phyloP scores from a whole-genome alignment of 108 stramenopile species.

The Seminavis robusta region DNA sequence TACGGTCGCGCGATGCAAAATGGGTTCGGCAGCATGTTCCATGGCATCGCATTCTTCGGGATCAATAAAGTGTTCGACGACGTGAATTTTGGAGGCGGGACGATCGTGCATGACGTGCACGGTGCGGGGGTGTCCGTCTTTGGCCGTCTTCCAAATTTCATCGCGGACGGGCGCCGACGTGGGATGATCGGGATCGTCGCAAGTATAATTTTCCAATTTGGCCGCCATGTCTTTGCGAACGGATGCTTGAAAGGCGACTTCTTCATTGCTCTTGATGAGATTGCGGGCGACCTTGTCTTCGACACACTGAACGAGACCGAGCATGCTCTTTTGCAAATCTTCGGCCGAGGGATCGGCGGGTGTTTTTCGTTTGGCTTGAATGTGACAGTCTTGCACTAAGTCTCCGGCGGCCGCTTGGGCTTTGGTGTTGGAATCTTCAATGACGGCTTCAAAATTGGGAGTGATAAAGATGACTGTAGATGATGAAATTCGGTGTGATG shows the following conservation, averaged over 20 bases:
- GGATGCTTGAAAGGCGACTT: slow-evolving; percentile 51
- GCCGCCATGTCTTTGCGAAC: slow-evolving; percentile 39
- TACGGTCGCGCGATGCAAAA: slow-evolving; percentile 72
- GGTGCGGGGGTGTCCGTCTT: slow-evolving; percentile 15
- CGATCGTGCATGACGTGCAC: slow-evolving; percentile 57
- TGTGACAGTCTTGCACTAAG: slow-evolving; percentile 45
- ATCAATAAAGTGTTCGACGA: slow-evolving; percentile 71
- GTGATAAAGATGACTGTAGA: slow-evolving; percentile 14
- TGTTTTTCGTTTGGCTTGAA: slow-evolving; percentile 13
- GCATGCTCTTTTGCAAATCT: slow-evolving; percentile 9
- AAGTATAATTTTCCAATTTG: slow-evolving; percentile 75
- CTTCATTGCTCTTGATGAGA: slow-evolving; percentile 37
- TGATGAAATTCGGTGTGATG: neutral
- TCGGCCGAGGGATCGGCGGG: neutral
- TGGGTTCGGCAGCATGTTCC: slow-evolving; percentile 45
- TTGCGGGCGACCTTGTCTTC: slow-evolving; percentile 16
- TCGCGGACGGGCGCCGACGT: slow-evolving; percentile 38
- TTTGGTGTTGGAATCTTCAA: slow-evolving; percentile 55
- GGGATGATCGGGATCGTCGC: slow-evolving; percentile 46
- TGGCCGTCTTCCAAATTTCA: neutral
- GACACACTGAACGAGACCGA: slow-evolving; percentile 28
- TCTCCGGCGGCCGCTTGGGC: slow-evolving; percentile 43
- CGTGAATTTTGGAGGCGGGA: slow-evolving; percentile 71
- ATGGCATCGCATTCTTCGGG: slow-evolving; percentile 81
- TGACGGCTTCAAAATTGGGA: slow-evolving; percentile 32